phyloP scores from a whole-genome alignment of 345 rosid genomes.

The Moricandia arvensis region DNA sequence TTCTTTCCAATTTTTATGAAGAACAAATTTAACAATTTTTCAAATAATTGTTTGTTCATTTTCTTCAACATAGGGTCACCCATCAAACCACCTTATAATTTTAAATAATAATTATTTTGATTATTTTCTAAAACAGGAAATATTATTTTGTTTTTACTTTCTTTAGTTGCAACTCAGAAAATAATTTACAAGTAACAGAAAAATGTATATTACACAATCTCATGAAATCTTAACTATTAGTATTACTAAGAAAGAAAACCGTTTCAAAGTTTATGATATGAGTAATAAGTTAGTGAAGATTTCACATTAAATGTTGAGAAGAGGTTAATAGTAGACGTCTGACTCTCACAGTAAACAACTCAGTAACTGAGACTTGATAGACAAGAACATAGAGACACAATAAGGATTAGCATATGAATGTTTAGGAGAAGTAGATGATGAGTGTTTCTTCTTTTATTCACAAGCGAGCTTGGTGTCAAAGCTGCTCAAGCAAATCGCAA shows the following conservation, averaged over 20 bases:
- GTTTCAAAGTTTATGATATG: neutral
- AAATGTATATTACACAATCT: neutral
- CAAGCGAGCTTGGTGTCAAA: conserved; percentile 98
- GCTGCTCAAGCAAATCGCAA: conserved; percentile 98
- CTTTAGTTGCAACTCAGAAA: neutral
- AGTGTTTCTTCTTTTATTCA: conserved; percentile 53
- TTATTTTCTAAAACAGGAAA: no score
- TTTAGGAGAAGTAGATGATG: neutral
- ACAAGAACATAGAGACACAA: conserved; percentile 8
- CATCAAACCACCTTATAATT: no score
- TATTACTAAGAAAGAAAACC: neutral
- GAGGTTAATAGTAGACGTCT: conserved; percentile 26
- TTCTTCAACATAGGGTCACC: neutral
- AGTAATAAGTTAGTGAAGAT: neutral
- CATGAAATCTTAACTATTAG: neutral
- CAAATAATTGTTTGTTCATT: no score
- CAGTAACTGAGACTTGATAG: conserved; percentile 23
- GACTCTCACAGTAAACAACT: conserved; percentile 26
- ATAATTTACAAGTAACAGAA: neutral
- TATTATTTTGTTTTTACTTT: neutral
- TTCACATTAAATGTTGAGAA: conserved; percentile 9
- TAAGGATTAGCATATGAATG: conserved; percentile 35
- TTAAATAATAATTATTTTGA: no score
- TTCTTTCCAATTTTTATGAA: no score
- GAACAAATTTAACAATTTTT: no score